Percentiles rank a stretch among this genome's conserved stretches.
phyloP scores from a whole-genome alignment of 768 basidiomycete genomes.

The Coprinellus micaceus region DNA sequence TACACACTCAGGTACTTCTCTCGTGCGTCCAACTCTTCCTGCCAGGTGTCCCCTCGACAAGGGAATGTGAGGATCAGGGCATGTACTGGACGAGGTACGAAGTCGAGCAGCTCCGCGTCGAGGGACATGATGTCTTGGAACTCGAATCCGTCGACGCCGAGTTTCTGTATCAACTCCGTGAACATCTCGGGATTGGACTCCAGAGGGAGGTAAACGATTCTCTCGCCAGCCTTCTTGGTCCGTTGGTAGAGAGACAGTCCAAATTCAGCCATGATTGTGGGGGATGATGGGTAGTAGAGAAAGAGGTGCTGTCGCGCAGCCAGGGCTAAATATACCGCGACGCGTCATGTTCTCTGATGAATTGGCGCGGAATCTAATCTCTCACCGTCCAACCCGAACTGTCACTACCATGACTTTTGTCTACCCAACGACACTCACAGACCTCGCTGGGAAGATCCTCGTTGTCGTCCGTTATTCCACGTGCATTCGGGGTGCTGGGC shows the following conservation, averaged over 20 bases:
- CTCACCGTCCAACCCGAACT: not conserved
- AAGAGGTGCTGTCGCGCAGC: not conserved
- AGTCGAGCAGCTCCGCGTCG: slow-evolving; percentile 29
- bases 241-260: slow-evolving; percentile 3
- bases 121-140: slow-evolving; percentile 34
- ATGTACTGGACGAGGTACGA: slow-evolving; percentile 28
- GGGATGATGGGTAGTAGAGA: not conserved
- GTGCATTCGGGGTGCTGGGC: not conserved
- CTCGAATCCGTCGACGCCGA: slow-evolving; percentile 26
- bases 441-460: slow-evolving; percentile 37
- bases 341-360: not conserved
- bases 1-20: slow-evolving; percentile 23
- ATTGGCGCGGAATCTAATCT: not conserved
- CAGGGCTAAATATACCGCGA: not conserved
- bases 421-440: slow-evolving; percentile 21
- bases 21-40: slow-evolving; percentile 16
- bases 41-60: slow-evolving; percentile 17
- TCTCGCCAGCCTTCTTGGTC: not conserved
- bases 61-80: slow-evolving; percentile 32
- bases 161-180: slow-evolving; percentile 28
- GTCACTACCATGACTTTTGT: slow-evolving; percentile 33
- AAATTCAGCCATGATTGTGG: slow-evolving; percentile 5
- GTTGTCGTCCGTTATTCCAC: slow-evolving; percentile 37
- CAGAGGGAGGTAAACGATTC: slow-evolving; percentile 31
- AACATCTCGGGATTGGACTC: slow-evolving; percentile 37